A percentile compares a stretch with the other conserved stretches of the same genome.
These are phyloP conservation scores for Aegilops sharonensis DNA, from an alignment of 176 grass and related monocot species.

Conservation along the genomic window DNA sequence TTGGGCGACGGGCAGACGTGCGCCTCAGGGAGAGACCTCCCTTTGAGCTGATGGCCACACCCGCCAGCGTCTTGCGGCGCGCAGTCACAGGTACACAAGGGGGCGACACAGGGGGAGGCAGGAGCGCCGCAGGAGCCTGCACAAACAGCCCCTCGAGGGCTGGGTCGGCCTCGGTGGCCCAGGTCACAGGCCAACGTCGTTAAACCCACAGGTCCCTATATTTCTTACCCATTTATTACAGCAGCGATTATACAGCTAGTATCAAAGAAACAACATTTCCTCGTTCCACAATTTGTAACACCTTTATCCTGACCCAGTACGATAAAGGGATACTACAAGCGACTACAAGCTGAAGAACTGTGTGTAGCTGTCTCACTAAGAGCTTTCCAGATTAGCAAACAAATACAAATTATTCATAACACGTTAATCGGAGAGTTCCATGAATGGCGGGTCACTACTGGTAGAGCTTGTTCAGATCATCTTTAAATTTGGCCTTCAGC, in stretches of 20 bases:
- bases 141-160: too few relatives aligned
- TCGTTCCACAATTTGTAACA: neutral
- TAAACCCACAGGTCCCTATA: neutral
- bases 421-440: neutral
- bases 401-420: neutral
- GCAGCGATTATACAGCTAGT: neutral
- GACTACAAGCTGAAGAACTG: neutral
- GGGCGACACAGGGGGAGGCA: too few relatives aligned
- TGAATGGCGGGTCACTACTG: slow-evolving; percentile 36
- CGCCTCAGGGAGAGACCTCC: too few relatives aligned
- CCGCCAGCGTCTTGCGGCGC: too few relatives aligned
- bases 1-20: too few relatives aligned
- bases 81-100: too few relatives aligned
- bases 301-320: neutral
- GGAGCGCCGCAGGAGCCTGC: too few relatives aligned
- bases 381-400: neutral
- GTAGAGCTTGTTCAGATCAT: slow-evolving; percentile 51
- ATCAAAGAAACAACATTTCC: neutral
- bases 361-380: neutral
- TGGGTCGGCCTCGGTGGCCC: neutral
- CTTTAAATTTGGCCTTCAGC: slow-evolving; percentile 69
- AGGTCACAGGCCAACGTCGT: neutral
- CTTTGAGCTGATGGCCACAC: too few relatives aligned
- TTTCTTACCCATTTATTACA: neutral
- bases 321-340: neutral